These are phyloP conservation scores for Aspergillus indologenus DNA, from an alignment of 495 filamentous ascomycete genomes.

Conservation along the genomic window DNA sequence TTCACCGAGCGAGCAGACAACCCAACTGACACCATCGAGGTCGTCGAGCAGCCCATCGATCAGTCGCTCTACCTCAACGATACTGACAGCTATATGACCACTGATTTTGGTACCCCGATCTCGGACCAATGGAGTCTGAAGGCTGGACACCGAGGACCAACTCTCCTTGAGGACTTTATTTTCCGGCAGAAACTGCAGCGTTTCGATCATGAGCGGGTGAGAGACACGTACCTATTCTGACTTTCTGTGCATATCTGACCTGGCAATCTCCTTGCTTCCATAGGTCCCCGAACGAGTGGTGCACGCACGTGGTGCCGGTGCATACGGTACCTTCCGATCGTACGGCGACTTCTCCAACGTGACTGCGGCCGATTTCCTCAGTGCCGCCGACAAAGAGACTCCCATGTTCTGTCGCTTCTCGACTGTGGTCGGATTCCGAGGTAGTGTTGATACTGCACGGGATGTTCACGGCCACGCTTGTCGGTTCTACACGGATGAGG, in stretches of 20 bases:
- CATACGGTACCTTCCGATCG: constrained; percentile 70
- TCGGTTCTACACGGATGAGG: constrained; percentile 69
- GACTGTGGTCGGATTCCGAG: constrained; percentile 64
- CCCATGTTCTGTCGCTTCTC: constrained; percentile 70
- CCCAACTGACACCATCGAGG: constrained; percentile 21
- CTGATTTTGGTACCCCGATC: constrained; percentile 68
- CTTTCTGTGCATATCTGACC: not conserved
- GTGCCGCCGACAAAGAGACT: constrained; percentile 58
- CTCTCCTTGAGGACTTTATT: constrained; percentile 73
- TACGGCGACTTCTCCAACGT: constrained; percentile 72
- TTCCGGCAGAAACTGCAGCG: constrained; percentile 74
- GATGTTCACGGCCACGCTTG: constrained; percentile 72
- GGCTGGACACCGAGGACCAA: constrained; percentile 64
- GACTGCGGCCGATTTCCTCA: constrained; percentile 67
- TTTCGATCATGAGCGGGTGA: constrained; percentile 69
- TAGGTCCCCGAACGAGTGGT: constrained; percentile 54
- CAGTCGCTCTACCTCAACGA: constrained; percentile 58
- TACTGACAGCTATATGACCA: constrained; percentile 57
- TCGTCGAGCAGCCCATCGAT: constrained; percentile 45
- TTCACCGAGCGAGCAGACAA: constrained; percentile 1
- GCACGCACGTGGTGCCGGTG: constrained; percentile 62
- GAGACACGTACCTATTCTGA: constrained; percentile 14
- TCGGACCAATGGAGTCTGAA: constrained; percentile 64
- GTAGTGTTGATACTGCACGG: constrained; percentile 63
- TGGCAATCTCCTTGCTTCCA: not conserved